phyloP scores from a whole-genome alignment of 1,284 basidiomycete genomes.

The Melanopsichium pennsylvanicum region DNA sequence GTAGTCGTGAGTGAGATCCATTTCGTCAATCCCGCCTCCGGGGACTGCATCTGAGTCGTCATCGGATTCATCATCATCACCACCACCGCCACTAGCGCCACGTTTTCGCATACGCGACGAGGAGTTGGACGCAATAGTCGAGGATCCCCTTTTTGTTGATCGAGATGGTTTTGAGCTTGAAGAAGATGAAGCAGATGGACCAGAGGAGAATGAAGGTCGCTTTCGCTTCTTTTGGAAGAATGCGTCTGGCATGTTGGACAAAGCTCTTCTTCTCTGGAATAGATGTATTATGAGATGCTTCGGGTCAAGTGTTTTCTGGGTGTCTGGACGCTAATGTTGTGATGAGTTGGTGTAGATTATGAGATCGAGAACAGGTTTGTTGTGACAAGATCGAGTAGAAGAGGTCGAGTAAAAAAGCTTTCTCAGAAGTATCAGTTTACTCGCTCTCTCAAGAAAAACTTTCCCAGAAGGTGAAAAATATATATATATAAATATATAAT shows the following conservation, averaged over 20 bases:
- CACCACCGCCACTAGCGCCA: neutral
- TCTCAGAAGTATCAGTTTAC: no score
- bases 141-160: conserved; percentile 2
- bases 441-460: neutral
- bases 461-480: no score
- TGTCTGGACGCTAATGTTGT: no score
- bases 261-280: no score
- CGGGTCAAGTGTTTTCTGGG: no score
- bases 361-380: neutral
- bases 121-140: conserved; percentile 2
- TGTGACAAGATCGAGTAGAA: neutral
- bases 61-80: conserved; percentile 30
- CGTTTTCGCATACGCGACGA: conserved; percentile 17
- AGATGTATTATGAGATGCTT: no score
- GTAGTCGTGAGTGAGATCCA: conserved; percentile 57
- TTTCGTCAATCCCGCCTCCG: conserved; percentile 46
- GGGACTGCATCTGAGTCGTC: conserved; percentile 29
- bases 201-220: no score
- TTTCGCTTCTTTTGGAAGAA: conserved; percentile 66
- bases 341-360: neutral
- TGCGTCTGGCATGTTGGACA: conserved; percentile 60
- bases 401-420: no score
- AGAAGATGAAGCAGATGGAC: conserved; percentile 12
- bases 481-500: no score
- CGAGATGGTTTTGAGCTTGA: conserved; percentile 12